phyloP scores from a whole-genome alignment of 2,329 filamentous ascomycete genomes.

The Ophiosphaerella narmari region DNA sequence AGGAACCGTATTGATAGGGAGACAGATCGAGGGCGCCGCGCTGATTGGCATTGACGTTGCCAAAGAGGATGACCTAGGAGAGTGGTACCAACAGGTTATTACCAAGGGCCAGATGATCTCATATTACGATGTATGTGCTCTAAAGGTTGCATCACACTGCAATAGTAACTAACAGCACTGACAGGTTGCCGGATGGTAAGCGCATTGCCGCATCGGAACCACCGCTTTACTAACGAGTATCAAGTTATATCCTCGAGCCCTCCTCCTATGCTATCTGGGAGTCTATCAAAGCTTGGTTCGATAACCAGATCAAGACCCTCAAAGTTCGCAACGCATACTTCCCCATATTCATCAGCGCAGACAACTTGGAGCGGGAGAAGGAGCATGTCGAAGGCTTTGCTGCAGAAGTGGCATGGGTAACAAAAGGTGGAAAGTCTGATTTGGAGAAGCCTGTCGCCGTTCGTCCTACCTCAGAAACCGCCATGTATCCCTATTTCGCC shows the following conservation, averaged over 20 bases:
- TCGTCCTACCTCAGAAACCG: slow-evolving; percentile 72
- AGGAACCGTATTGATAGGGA: slow-evolving; percentile 19
- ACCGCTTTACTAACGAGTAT: neutral
- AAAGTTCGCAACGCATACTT: slow-evolving; percentile 96
- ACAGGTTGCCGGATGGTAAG: slow-evolving; percentile 37
- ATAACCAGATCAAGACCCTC: slow-evolving; percentile 79
- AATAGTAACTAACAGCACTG: slow-evolving; percentile 3
- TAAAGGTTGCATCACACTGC: neutral
- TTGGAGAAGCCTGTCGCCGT: slow-evolving; percentile 80
- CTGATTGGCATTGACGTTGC: slow-evolving; percentile 85
- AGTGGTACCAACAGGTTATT: slow-evolving; percentile 98
- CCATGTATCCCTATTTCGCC: slow-evolving; percentile 95
- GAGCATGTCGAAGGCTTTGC: slow-evolving; percentile 98
- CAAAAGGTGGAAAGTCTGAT: slow-evolving; percentile 87
- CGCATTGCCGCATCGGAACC: neutral
- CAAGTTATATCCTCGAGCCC: slow-evolving; percentile 73
- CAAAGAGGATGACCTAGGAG: slow-evolving; percentile 85
- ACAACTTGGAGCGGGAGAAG: slow-evolving; percentile 86
- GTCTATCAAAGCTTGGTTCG: slow-evolving; percentile 63
- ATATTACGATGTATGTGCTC: slow-evolving; percentile 91
- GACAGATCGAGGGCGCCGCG: slow-evolving; percentile 61
- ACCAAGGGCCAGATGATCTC: slow-evolving; percentile 97
- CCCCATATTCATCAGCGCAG: slow-evolving; percentile 82
- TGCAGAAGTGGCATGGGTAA: slow-evolving; percentile 88
- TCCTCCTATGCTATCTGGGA: slow-evolving; percentile 71